Evolutionary conservation across 495 filamentous ascomycete genomes (phyloP), one percentile per base, ranked within the genome.

Genomic region (Lasiosphaeria ovina): DNA sequence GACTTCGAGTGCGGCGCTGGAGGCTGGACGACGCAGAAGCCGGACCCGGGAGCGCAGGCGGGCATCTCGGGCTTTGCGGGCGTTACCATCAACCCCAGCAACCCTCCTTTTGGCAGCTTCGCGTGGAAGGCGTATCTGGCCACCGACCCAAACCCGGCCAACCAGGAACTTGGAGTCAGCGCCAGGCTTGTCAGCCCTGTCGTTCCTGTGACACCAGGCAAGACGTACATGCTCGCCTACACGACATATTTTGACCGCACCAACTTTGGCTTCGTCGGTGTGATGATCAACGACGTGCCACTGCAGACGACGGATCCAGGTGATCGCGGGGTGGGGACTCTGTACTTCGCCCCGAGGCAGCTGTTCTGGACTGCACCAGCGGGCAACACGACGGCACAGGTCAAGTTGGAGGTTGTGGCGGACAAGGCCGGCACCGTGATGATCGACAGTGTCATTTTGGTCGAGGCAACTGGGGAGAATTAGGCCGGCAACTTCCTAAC

Each of bases 211-310:
- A 42, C 36, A 0, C 58, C 58, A 0, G 54, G 47, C 0, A 33
- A 32, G 8, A 54, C 40, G 5, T 64, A 64, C 38, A 31, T 36
- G 50, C 44, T 64, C 1, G 50, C 24, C 10, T 64, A 61, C 52
- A 42, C 17, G 0, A 42, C 58, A 1, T 53, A 45, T 8, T 64
- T 61, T 14, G 40, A 45, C 34, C 32, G 48, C 17, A 12, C 51
- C 1, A 40, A 35, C 1, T 45, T 51, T 4, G 62, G 62, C 0
- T 61, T 57, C 24, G 40, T 64, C 1, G 62, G 58, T 6, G 17
- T 64, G 4, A 57, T 56, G 58, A 38, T 61, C 1, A 64, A 64
- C 33, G 6, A 7, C 4, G 8, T 5, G 44, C 44, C 44, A 0
- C 16, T 47, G 5, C 5, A n/a, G 44, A 47, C 44, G 11, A 14